These are phyloP conservation scores for Nissolia schottii DNA, from an alignment of 306 rosid genomes.

Conservation along the genomic window DNA sequence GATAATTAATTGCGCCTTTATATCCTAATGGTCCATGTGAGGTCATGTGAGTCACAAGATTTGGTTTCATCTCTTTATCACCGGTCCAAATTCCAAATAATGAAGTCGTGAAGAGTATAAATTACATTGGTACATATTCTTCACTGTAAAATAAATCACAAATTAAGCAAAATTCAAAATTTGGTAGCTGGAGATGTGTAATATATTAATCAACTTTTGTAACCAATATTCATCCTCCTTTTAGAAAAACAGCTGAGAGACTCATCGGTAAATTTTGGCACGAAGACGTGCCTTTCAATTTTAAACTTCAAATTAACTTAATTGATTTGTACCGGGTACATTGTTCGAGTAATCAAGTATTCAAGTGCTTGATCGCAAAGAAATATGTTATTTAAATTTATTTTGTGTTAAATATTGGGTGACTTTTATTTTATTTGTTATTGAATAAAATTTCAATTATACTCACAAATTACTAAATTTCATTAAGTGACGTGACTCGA, in stretches of 20 bases:
- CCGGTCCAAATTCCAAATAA: not conserved
- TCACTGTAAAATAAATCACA: too few species aligned
- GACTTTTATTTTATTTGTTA: too few species aligned
- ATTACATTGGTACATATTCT: not conserved
- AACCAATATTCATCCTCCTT: not conserved
- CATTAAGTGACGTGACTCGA: too few species aligned
- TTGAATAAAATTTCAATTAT: too few species aligned
- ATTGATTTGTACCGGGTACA: not conserved
- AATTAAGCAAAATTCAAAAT: not conserved
- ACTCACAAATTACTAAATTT: too few species aligned
- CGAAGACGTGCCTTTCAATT: not conserved
- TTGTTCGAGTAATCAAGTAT: too few species aligned
- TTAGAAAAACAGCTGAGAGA: too few species aligned
- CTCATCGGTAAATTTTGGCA: not conserved
- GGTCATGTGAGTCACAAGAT: not conserved
- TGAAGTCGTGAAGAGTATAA: not conserved
- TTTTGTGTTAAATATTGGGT: too few species aligned
- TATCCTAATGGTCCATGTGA: not conserved
- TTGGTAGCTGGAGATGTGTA: not conserved
- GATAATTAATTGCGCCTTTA: too few species aligned
- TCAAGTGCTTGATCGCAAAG: too few species aligned
- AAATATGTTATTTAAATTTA: too few species aligned
- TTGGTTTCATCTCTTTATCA: not conserved
- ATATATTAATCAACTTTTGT: not conserved
- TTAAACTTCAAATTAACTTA: not conserved